Conservation (phyloP, 2,329 filamentous ascomycete species). For the Boeremia lycopersici region DNA sequence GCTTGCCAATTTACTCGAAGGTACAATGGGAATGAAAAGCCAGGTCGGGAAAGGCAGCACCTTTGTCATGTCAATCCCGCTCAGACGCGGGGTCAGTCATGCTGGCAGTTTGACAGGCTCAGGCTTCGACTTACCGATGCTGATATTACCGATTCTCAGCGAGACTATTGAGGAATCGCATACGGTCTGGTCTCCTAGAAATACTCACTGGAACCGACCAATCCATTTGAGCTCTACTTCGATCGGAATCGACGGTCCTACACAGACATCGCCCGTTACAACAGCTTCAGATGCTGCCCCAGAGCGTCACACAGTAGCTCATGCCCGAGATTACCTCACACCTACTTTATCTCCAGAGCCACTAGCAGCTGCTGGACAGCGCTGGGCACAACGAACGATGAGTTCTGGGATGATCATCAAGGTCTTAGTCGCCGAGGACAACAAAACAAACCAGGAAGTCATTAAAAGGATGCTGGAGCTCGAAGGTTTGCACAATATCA, state of each 20-base stretch:
- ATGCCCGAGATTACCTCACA: too few species aligned
- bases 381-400: too few species aligned
- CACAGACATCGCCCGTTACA: too few species aligned
- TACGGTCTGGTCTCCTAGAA: too few species aligned
- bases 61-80: conserved; percentile 82
- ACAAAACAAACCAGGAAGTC: conserved; percentile 57
- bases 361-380: conserved; percentile 59
- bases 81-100: conserved; percentile 75
- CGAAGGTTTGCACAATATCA: conserved; percentile 83
- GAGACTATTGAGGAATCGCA: conserved; percentile 56
- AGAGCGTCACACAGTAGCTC: too few species aligned
- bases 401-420: conserved; percentile 40
- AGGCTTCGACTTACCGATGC: conserved; percentile 42
- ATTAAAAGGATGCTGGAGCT: conserved; percentile 71
- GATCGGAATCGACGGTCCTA: too few species aligned
- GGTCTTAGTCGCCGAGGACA: conserved; percentile 87
- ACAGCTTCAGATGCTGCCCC: too few species aligned
- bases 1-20: conserved; percentile 81
- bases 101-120: conserved; percentile 58
- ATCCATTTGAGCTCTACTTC: too few species aligned
- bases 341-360: neutral
- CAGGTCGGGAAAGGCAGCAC: conserved; percentile 75
- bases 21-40: conserved; percentile 73
- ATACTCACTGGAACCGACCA: too few species aligned
- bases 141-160: conserved; percentile 67